phyloP scores from a whole-genome alignment of 768 basidiomycete species.

The Calocera viscosa region DNA sequence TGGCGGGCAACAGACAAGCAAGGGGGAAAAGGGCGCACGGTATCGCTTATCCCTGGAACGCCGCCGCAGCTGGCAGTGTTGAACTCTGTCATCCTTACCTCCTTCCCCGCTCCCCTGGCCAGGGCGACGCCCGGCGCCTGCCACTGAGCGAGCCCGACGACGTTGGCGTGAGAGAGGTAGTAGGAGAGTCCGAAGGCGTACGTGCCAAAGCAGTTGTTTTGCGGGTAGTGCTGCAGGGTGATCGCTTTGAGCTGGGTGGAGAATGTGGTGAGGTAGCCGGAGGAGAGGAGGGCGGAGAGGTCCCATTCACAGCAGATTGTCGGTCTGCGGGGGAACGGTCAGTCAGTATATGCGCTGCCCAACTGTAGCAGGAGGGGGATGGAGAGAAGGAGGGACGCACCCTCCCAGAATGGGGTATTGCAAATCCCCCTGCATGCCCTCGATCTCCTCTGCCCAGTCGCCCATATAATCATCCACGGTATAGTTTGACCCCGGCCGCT shows the following conservation, averaged over 20 bases:
- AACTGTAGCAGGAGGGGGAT: too few species aligned
- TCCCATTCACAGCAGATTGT: conserved; percentile 3
- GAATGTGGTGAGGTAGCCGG: not conserved
- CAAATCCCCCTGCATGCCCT: not conserved
- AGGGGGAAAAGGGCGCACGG: conserved; percentile 8
- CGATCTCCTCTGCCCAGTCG: not conserved
- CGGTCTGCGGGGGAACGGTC: not conserved
- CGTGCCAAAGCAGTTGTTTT: conserved; percentile 12
- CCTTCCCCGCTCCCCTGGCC: conserved; percentile 26
- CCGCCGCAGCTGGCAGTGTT: conserved; percentile 45
- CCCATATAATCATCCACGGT: conserved; percentile 15
- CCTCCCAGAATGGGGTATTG: not conserved
- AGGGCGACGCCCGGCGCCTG: conserved; percentile 34
- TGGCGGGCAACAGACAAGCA: not conserved
- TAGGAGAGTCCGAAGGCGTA: conserved; percentile 9
- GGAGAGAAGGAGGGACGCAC: not conserved
- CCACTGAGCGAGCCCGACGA: conserved; percentile 36
- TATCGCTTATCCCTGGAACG: conserved; percentile 13
- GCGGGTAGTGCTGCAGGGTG: conserved; percentile 17
- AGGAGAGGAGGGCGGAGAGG: not conserved
- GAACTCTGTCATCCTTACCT: conserved; percentile 42
- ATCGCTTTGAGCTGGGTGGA: not conserved
- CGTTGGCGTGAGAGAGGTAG: conserved; percentile 18
- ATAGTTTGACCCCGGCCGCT: conserved; percentile 13
- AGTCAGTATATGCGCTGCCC: too few species aligned